phyloP scores from a whole-genome alignment of 768 basidiomycete genomes.

The Vishniacozyma victoriae region DNA sequence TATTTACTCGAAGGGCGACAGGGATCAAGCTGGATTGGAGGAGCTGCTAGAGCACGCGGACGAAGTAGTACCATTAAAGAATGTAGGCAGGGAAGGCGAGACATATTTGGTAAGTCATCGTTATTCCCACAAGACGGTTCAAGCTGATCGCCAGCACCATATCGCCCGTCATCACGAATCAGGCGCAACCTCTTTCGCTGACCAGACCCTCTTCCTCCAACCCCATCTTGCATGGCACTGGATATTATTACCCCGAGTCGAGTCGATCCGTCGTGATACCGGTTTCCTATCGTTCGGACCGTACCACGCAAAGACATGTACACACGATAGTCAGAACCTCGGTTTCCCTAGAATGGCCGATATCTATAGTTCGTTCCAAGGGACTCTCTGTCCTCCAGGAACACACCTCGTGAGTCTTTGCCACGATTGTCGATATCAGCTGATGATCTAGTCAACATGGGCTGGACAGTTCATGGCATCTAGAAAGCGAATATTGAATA shows the following conservation, averaged over 20 bases:
- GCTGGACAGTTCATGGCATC: constrained; percentile 44
- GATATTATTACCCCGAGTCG: constrained; percentile 32
- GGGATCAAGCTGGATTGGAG: constrained; percentile 5
- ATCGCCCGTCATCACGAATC: constrained; percentile 37
- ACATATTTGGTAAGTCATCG: constrained; percentile 43
- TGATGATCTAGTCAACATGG: constrained; percentile 35
- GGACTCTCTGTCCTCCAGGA: constrained; percentile 33
- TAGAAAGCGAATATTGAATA: constrained; percentile 29
- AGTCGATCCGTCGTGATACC: constrained; percentile 14
- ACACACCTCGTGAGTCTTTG: constrained; percentile 14
- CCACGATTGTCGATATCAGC: neutral
- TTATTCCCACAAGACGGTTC: neutral
- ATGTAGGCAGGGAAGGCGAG: constrained; percentile 44
- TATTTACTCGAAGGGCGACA: constrained; percentile 36
- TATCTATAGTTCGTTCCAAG: constrained; percentile 41
- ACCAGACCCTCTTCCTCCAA: constrained; percentile 44
- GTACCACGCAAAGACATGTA: constrained; percentile 29
- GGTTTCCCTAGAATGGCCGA: constrained; percentile 36
- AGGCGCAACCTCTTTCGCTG: constrained; percentile 20
- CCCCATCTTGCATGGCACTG: constrained; percentile 45
- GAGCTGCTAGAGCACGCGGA: constrained; percentile 24
- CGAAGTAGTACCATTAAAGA: constrained; percentile 36
- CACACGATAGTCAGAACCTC: constrained; percentile 30
- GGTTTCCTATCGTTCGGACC: constrained; percentile 46
- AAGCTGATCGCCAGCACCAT: constrained; percentile 22